Evolutionary conservation across 148 eudicot species (phyloP), one percentile per base, ranked within the genome.

Genomic region (Arctostaphylos glauca): DNA sequence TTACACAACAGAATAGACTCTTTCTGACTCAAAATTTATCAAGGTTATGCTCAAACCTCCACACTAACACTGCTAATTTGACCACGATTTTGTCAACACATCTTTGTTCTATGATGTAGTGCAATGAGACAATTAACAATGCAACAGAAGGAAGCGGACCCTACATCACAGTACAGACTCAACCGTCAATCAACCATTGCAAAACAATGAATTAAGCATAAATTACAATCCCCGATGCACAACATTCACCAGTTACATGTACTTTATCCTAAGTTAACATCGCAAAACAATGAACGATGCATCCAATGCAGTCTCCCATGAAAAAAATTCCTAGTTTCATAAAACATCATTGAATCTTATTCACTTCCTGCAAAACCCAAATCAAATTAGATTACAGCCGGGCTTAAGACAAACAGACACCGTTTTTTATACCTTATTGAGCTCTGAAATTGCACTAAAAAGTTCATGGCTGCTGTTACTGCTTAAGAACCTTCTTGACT

Each of bases 391-490:
- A 31, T 31, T 31, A 46, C 77, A 16, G 15, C 16, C 64, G 8
- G 6, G 15, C 19, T n/a, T 46, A 48, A 19, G 8, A 74, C 48
- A 4, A 58, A 18, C 3, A 58, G 4, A 3, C 4, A 9, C 64
- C 4, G 16, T 13, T 58, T 2, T 3, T 7, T 6, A 72, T 84
- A 92, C 98, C 95, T 96, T 91, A 84, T 96, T 96, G 85, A 93
- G 88, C 89, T 96, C 98, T 0, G 83, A 85, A 70, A 94, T 94
- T 13, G 88, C 81, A 68, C 91, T 85, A 9, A 89, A 19, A 54
- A 91, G 4, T 87, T 94, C 92, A 81, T 83, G 55, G 55, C 79
- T 47, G 81, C 78, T 80, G 12, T 84, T 86, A 52, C 78, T 83
- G 82, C 88, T 68, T 82, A 89, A 86, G 55, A 80, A 87, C 88